These are phyloP conservation scores for Meripilus lineatus DNA, from an alignment of 1,284 basidiomycete species.

Conservation along the genomic window DNA sequence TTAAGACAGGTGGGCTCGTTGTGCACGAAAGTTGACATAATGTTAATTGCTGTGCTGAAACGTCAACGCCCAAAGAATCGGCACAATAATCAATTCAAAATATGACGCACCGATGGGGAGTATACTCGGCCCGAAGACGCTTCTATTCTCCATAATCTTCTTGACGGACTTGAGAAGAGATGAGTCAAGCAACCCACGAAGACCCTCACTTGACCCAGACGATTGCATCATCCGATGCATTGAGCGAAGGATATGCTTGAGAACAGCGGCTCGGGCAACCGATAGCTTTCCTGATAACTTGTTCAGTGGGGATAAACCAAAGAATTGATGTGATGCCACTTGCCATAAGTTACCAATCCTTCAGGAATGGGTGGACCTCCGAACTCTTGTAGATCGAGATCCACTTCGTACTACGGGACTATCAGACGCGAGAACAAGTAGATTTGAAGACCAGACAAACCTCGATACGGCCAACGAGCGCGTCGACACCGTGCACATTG, in stretches of 20 bases:
- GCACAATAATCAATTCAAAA: conserved; percentile 3
- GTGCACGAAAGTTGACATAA: conserved; percentile 97
- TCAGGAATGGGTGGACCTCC: conserved; percentile 42
- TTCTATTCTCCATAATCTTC: conserved; percentile 80
- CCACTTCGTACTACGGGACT: conserved; percentile 59
- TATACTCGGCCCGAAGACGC: conserved; percentile 84
- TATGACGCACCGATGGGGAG: conserved; percentile 66
- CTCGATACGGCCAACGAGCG: conserved; percentile 83
- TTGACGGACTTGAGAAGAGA: conserved; percentile 85
- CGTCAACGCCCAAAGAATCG: conserved; percentile 6
- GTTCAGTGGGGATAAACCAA: conserved; percentile 5
- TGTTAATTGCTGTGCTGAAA: conserved; percentile 77
- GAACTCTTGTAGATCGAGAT: conserved; percentile 59
- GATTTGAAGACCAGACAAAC: conserved; percentile 48
- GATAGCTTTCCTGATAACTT: conserved; percentile 51
- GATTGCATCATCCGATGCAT: conserved; percentile 97
- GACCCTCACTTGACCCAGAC: conserved; percentile 89
- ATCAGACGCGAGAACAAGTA: conserved; percentile 6
- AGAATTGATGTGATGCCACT: conserved; percentile 16
- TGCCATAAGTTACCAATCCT: conserved; percentile 53
- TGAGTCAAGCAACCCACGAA: conserved; percentile 93
- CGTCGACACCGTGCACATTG: conserved; percentile 80
- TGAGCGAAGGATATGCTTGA: conserved; percentile 91
- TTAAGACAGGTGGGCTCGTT: conserved; percentile 96
- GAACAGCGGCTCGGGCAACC: conserved; percentile 62